These are phyloP conservation scores for Postia placenta DNA, from an alignment of 768 basidiomycete genomes.

Conservation along the genomic window DNA sequence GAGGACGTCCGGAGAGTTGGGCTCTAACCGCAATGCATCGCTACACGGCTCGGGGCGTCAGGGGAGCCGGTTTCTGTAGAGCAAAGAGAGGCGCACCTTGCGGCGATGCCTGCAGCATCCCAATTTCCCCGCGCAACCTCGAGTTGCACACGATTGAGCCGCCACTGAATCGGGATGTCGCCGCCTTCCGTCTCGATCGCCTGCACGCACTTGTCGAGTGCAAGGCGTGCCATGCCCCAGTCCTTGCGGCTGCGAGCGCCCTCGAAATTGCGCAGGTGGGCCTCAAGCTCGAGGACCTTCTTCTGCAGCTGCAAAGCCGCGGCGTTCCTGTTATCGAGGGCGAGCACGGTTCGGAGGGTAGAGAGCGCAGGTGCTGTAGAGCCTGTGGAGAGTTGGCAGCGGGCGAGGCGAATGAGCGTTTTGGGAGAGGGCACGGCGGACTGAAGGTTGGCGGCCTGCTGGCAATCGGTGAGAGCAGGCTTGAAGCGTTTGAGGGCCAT, in stretches of 20 bases:
- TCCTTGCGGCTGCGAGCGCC: slow-evolving; percentile 51
- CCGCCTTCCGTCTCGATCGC: slow-evolving; percentile 70
- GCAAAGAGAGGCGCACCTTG: slow-evolving; percentile 48
- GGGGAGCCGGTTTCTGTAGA: background rate
- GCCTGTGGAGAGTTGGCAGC: slow-evolving; percentile 80
- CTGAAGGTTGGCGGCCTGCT: slow-evolving; percentile 64
- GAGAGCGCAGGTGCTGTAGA: slow-evolving; percentile 60
- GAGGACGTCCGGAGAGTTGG: slow-evolving; percentile 75
- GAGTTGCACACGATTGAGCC: slow-evolving; percentile 72
- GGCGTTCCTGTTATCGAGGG: slow-evolving; percentile 56
- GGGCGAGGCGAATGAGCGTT: slow-evolving; percentile 75
- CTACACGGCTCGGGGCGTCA: slow-evolving; percentile 29
- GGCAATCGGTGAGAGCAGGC: slow-evolving; percentile 72
- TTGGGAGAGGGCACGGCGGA: slow-evolving; percentile 56
- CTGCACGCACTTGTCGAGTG: slow-evolving; percentile 72
- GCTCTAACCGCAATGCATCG: slow-evolving; percentile 66
- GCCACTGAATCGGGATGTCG: slow-evolving; percentile 75
- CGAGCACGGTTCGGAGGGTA: slow-evolving; percentile 54
- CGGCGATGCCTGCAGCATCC: slow-evolving; percentile 70
- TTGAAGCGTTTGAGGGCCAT: slow-evolving; percentile 79
- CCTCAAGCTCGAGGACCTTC: slow-evolving; percentile 55
- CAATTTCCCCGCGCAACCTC: slow-evolving; percentile 65
- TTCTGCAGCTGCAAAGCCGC: slow-evolving; percentile 54
- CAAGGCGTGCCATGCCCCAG: slow-evolving; percentile 75
- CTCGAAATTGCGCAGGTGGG: slow-evolving; percentile 61